These are phyloP conservation scores for Penicillium sp. DNA, from an alignment of 2,329 filamentous ascomycete species.

Conservation along the genomic window DNA sequence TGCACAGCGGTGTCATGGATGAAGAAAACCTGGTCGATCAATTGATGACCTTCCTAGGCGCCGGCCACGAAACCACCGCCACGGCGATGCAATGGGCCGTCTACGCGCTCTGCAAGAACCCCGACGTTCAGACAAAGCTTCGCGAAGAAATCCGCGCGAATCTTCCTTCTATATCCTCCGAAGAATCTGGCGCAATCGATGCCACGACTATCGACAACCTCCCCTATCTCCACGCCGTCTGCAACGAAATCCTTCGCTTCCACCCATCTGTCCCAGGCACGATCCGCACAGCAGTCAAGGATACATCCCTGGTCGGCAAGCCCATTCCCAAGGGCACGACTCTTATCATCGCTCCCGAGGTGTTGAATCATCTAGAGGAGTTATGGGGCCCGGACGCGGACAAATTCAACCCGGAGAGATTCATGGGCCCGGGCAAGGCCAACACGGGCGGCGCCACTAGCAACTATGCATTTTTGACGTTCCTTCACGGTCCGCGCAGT, in stretches of 20 bases:
- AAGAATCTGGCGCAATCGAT: constrained; percentile 69
- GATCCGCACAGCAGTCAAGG: constrained; percentile 66
- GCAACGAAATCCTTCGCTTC: constrained; percentile 76
- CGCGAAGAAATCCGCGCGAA: constrained; percentile 69
- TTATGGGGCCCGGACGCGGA: constrained; percentile 79
- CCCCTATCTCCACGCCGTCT: constrained; percentile 80
- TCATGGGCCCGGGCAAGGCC: constrained; percentile 60
- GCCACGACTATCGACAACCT: constrained; percentile 69
- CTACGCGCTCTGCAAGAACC: constrained; percentile 71
- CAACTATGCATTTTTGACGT: constrained; percentile 81
- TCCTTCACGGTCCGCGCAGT: constrained; percentile 82
- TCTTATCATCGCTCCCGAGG: constrained; percentile 68
- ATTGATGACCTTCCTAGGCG: constrained; percentile 87
- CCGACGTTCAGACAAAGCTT: constrained; percentile 68
- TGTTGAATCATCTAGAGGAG: constrained; percentile 70
- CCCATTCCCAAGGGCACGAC: constrained; percentile 73
- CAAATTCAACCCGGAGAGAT: constrained; percentile 80
- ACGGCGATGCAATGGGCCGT: constrained; percentile 76
- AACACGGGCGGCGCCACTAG: constrained; percentile 74
- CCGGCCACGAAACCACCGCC: constrained; percentile 81
- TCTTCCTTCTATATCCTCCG: constrained; percentile 60
- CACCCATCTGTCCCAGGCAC: constrained; percentile 75
- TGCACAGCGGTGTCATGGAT: constrained; percentile 75
- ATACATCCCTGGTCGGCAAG: constrained; percentile 70
- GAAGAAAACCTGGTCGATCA: constrained; percentile 86